Base-by-base conservation (phyloP, 345 rosid genomes). In the Populus nigra region DNA sequence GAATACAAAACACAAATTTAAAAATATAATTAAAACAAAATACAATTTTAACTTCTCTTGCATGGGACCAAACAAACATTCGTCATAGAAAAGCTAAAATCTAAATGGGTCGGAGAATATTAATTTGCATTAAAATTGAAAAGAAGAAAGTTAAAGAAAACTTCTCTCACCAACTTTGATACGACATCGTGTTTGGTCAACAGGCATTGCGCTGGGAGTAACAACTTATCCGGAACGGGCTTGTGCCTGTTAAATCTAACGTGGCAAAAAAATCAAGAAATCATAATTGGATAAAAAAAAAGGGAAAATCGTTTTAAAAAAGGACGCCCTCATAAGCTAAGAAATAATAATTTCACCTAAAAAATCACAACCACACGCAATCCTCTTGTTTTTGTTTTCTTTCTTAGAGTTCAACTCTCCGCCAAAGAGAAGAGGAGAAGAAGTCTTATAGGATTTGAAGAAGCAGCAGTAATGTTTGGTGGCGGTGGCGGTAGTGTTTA, bases 391-490 rank as follows among this genome's bases (percentile, higher is more conserved):
- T 53, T 9, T n/a, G 10, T 23, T 59, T 23, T 59, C 29, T 59
- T 11, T 59, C 63, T 9, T 59, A n/a, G 15, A 59, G 2, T 69
- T n/a, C 29, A 69, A 22, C 43, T 69, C 53, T 38, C 29, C 25
- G 27, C 20, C 3, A 27, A 9, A 27, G 17, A 11, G 31, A 63
- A 63, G 35, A 62, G 7, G 33, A 63, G 12, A 63, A 27, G 22
- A 2, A 65, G 69, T 17, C 12, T 65, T 0, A 17, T 11, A 16
- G 20, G 8, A 65, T 13, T 31, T 15, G 38, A 25, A 15, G 36
- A 17, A 31, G 29, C 6, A 25, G 27, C 45, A 31, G 85, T 75
- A 50, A 92, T 90, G 97, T 78, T 85, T 71, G 88, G 93, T 23
- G 90, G 84, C 23, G 36, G 36, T 33, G 35, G 35, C 35, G 88